These are phyloP conservation scores for Mucor lusitanicus DNA, from an alignment of 371 early-diverging fungal species.

Conservation along the genomic window DNA sequence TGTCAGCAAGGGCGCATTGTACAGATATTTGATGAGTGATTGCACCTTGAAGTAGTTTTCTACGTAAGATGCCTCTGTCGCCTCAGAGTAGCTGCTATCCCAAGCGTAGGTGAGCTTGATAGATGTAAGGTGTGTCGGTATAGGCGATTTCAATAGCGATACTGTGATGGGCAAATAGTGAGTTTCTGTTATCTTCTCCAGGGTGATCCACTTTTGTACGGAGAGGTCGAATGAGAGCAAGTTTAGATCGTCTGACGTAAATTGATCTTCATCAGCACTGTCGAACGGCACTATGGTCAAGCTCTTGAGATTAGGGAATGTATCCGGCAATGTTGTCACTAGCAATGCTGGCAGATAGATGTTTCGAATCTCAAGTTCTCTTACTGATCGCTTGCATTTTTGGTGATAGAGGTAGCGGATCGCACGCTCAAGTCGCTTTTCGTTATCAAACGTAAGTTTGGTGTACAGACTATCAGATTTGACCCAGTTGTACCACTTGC, in stretches of 20 bases:
- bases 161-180: not conserved
- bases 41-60: not conserved
- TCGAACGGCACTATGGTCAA: not conserved
- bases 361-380: not conserved
- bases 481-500: not conserved
- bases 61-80: not conserved
- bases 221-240: not conserved
- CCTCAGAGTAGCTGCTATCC: not conserved
- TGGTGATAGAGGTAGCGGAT: not conserved
- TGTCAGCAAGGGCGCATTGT: not conserved
- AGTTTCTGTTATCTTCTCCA: not conserved
- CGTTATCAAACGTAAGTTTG: not conserved
- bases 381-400: not conserved
- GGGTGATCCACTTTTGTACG: not conserved
- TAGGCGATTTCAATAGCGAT: not conserved
- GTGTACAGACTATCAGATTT: not conserved
- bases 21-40: not conserved
- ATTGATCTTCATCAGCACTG: not conserved
- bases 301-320: not conserved
- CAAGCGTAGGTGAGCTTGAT: not conserved
- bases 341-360: not conserved
- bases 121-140: not conserved
- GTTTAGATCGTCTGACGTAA: not conserved
- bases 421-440: not conserved
- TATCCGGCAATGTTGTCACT: not conserved